phyloP scores from a whole-genome alignment of 163 green algal species.

The Scenedesmus sp. region DNA sequence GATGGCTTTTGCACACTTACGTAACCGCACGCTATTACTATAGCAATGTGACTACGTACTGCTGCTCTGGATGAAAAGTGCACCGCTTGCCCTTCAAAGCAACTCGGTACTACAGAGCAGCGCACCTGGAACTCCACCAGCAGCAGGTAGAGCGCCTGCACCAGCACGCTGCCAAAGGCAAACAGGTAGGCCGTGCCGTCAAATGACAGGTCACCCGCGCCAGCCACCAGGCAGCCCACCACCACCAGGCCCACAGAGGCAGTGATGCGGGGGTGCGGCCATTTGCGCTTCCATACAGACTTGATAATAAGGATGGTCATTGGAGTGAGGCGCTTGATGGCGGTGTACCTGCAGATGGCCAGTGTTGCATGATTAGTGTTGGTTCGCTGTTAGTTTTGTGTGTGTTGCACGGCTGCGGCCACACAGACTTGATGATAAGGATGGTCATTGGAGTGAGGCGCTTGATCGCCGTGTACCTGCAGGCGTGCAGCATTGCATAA shows the following conservation, averaged over 20 bases:
- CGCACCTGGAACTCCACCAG: conserved; percentile 77
- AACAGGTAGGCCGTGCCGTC: conserved; percentile 78
- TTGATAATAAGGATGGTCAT: conserved; percentile 79
- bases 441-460: conserved; percentile 84
- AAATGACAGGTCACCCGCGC: conserved; percentile 86
- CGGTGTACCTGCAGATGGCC: conserved; percentile 61
- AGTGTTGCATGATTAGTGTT: not conserved
- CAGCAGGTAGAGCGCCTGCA: conserved; percentile 78
- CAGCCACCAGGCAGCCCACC: conserved; percentile 79
- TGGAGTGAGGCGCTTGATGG: conserved; percentile 85
- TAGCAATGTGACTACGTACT: no score
- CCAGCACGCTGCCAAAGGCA: conserved; percentile 72
- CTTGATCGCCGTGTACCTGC: conserved; percentile 79
- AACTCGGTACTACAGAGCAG: not conserved
- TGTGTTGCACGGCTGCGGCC: conserved; percentile 56
- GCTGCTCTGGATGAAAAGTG: no score
- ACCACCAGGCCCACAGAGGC: conserved; percentile 71
- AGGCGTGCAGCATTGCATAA: not conserved
- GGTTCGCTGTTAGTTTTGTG: not conserved
- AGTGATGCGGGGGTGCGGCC: conserved; percentile 54
- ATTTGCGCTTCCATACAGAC: conserved; percentile 39
- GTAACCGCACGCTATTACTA: no score
- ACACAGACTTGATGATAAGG: conserved; percentile 43
- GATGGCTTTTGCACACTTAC: no score
- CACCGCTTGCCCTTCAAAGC: not conserved